phyloP scores from a whole-genome alignment of 495 filamentous ascomycete species.

The Arthonia radiata region DNA sequence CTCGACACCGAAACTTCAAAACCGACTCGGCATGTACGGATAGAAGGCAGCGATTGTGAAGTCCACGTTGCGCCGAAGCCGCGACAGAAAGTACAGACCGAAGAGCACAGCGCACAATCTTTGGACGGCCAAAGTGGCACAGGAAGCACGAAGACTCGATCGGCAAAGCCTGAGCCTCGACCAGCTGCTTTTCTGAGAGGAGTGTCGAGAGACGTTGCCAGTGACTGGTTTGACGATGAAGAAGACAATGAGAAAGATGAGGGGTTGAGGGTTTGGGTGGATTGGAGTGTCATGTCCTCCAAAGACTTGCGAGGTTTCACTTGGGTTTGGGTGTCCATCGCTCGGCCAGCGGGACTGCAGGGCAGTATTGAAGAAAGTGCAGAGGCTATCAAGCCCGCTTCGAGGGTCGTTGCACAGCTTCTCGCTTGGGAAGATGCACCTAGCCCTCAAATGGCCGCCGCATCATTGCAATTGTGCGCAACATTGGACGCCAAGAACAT shows the following conservation, averaged over 20 bases:
- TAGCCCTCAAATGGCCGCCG: conserved; percentile 45
- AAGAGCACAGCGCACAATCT: too few species aligned
- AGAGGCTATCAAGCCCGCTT: conserved; percentile 33
- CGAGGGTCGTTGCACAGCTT: conserved; percentile 52
- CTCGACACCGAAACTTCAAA: too few species aligned
- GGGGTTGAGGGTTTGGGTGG: conserved; percentile 64
- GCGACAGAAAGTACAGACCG: too few species aligned
- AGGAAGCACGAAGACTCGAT: conserved; percentile 1
- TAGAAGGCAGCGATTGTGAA: conserved; percentile 81
- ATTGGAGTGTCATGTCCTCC: conserved; percentile 41
- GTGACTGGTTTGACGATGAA: conserved; percentile 47
- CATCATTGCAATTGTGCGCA: conserved; percentile 52
- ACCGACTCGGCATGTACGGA: too few species aligned
- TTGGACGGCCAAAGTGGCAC: too few species aligned
- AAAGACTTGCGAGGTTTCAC: conserved; percentile 45
- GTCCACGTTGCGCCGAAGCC: conserved; percentile 89
- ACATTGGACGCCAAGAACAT: conserved; percentile 42
- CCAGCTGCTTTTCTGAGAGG: conserved; percentile 30
- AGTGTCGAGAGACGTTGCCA: conserved; percentile 37
- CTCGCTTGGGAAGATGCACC: conserved; percentile 68
- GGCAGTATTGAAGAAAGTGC: conserved; percentile 26
- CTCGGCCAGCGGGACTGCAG: conserved; percentile 58
- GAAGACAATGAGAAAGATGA: conserved; percentile 21
- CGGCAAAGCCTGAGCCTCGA: conserved; percentile 2
- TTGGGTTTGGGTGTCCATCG: conserved; percentile 49